These are phyloP conservation scores for Phytophthora ohioensis DNA, from an alignment of 352 stramenopile genomes.

Conservation along the genomic window DNA sequence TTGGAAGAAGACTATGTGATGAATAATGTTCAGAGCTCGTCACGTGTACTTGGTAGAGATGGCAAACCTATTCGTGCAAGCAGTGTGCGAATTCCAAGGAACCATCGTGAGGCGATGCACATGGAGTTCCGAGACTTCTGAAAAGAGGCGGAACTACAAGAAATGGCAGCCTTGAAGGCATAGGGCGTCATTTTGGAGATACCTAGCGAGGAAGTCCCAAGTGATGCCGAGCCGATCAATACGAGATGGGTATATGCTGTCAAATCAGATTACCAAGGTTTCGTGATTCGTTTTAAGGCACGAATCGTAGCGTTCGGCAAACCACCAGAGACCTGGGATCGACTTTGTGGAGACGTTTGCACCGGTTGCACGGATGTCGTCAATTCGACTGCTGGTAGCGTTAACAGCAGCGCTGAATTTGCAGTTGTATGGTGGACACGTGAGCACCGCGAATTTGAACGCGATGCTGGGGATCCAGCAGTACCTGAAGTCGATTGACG, in stretches of 20 bases:
- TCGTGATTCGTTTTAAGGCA: not conserved
- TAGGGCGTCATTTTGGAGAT: constrained; percentile 10
- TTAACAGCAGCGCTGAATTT: not conserved
- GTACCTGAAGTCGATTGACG: not conserved
- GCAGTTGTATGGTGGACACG: not conserved
- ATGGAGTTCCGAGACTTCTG: constrained; percentile 10
- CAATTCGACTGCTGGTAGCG: not conserved
- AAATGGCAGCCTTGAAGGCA: constrained; percentile 6
- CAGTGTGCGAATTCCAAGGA: not conserved
- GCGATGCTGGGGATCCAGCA: not conserved
- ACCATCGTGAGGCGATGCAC: constrained; percentile 3
- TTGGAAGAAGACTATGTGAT: constrained; percentile 8
- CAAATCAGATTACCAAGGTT: constrained; percentile 2
- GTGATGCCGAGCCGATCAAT: not conserved
- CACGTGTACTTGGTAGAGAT: not conserved
- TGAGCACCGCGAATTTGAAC: not conserved
- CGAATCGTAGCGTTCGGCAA: not conserved
- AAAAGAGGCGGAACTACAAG: constrained; percentile 2
- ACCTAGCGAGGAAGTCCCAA: constrained; percentile 1
- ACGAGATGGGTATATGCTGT: constrained; percentile 9
- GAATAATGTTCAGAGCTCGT: not conserved
- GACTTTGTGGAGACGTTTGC: constrained; percentile 7
- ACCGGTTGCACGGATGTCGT: not conserved
- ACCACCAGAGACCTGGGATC: not conserved
- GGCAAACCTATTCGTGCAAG: not conserved